Evolutionary conservation across 495 filamentous ascomycete genomes (phyloP).

Genomic region (Diplogelasinospora grovesii): DNA sequence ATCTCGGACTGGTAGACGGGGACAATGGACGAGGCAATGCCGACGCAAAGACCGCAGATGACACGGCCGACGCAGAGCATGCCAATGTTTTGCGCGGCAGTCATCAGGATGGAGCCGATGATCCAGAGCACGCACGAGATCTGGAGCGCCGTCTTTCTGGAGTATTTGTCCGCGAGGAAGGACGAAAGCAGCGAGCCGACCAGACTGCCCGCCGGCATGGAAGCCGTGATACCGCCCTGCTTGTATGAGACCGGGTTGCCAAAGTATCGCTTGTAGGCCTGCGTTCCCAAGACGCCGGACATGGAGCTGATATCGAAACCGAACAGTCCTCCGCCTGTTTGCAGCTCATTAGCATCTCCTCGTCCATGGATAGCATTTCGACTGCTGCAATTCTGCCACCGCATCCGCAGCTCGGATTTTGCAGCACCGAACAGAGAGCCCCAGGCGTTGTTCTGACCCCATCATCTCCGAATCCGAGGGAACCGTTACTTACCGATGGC

Average conservation of each 20-base stretch:
- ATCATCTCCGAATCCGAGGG: too few relatives aligned
- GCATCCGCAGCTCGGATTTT: neutral
- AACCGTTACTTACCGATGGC: conserved; percentile 51
- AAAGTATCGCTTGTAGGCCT: conserved; percentile 58
- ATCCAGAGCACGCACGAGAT: conserved; percentile 67
- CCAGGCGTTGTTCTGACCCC: too few relatives aligned
- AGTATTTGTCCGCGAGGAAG: conserved; percentile 61
- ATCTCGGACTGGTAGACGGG: conserved; percentile 78
- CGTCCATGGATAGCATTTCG: neutral
- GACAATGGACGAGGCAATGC: conserved; percentile 67
- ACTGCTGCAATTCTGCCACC: too few relatives aligned
- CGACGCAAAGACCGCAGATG: conserved; percentile 65
- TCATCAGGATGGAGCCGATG: conserved; percentile 56
- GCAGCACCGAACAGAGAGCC: neutral
- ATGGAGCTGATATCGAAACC: conserved; percentile 70
- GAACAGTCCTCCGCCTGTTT: conserved; percentile 58
- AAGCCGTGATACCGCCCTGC: conserved; percentile 57
- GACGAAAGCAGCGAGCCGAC: conserved; percentile 59
- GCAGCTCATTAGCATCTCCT: neutral
- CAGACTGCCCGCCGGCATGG: conserved; percentile 77
- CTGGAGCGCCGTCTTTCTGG: conserved; percentile 63
- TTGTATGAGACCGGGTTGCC: conserved; percentile 45
- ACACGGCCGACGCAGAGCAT: conserved; percentile 66
- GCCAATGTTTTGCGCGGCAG: conserved; percentile 51
- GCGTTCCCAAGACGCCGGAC: conserved; percentile 58